Evolutionary conservation across 495 filamentous ascomycete genomes (phyloP).

Genomic region (Geopyxis carbonaria): DNA sequence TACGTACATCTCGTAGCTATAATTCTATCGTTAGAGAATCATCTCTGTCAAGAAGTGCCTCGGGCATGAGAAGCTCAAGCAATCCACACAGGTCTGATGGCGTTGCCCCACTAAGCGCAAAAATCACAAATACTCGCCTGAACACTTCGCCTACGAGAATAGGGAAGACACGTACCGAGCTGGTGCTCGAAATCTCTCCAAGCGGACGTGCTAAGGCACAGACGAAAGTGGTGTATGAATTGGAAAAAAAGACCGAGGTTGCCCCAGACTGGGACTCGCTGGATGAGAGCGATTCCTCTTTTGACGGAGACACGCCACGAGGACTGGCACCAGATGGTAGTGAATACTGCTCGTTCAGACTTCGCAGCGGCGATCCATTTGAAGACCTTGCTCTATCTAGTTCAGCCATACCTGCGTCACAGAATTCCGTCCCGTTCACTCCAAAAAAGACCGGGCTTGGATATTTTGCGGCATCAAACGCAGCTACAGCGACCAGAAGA

Average conservation of each 20-base stretch:
- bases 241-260: not conserved
- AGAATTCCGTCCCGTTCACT: not conserved
- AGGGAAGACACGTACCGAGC: conserved; percentile 10
- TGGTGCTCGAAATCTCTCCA: conserved; percentile 22
- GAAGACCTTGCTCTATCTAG: not conserved
- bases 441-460: not conserved
- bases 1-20: too few species aligned
- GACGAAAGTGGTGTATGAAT: conserved; percentile 20
- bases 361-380: conserved; percentile 7
- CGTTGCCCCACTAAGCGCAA: not conserved
- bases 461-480: not conserved
- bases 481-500: conserved; percentile 12
- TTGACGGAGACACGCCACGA: conserved; percentile 21
- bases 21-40: too few species aligned
- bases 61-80: too few species aligned
- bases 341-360: conserved; percentile 20
- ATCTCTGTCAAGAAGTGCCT: too few species aligned
- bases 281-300: conserved; percentile 24
- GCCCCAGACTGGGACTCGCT: conserved; percentile 16
- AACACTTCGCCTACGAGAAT: not conserved
- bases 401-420: too few species aligned
- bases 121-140: not conserved
- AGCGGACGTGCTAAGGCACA: conserved; percentile 22
- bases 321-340: conserved; percentile 23
- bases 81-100: too few species aligned